These are phyloP conservation scores for Botryotinia convoluta DNA, from an alignment of 2,329 filamentous ascomycete species.

Conservation along the genomic window DNA sequence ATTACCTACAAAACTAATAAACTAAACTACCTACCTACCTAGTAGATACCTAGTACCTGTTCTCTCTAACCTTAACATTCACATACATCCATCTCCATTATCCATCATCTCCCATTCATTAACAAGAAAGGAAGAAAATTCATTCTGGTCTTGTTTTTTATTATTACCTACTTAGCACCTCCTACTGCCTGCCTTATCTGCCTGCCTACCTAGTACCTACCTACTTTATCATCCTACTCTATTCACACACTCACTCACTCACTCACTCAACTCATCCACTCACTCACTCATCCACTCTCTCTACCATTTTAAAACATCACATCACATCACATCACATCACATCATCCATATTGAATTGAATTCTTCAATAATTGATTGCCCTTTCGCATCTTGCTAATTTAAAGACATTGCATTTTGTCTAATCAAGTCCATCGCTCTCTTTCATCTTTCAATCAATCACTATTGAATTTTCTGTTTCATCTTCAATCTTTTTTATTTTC, in stretches of 20 bases:
- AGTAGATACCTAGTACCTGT: neutral
- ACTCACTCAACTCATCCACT: too few relatives aligned
- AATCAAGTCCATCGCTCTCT: neutral
- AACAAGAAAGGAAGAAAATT: neutral
- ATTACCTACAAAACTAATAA: too few relatives aligned
- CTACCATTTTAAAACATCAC: neutral
- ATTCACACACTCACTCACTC: neutral
- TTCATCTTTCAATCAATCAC: neutral
- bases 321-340: neutral
- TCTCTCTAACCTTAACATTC: neutral
- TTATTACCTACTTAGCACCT: neutral
- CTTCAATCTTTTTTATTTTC: neutral
- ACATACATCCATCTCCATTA: neutral
- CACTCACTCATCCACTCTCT: neutral
- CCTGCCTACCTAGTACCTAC: neutral
- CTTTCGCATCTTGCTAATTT: neutral
- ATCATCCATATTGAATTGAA: neutral
- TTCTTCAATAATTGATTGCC: neutral
- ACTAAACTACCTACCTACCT: too few relatives aligned
- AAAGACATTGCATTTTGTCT: neutral
- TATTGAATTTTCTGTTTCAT: slow-evolving; percentile 6
- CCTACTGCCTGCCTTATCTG: neutral
- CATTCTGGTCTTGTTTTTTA: neutral
- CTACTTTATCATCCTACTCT: neutral
- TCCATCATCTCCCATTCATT: slow-evolving; percentile 1